A percentile compares a stretch with the other conserved stretches of the same genome.
Conservation (phyloP, 139 green algal genomes). For the Auxenochlorella pyrenoidosa region DNA sequence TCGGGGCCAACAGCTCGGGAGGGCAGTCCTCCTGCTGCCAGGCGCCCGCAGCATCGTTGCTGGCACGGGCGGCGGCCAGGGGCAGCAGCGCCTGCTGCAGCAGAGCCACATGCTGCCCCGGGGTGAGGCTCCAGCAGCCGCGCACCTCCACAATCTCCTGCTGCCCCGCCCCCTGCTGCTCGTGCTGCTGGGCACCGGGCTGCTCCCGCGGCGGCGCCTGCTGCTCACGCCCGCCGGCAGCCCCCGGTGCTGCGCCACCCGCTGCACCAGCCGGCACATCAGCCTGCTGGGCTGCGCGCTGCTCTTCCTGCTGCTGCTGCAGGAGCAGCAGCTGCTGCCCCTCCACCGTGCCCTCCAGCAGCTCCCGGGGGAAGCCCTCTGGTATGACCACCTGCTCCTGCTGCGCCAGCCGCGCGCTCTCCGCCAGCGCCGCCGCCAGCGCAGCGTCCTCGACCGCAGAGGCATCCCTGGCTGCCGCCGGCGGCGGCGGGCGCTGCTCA, state of each 20-base stretch:
- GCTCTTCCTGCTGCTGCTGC: slow-evolving; percentile 26
- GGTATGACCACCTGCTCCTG: slow-evolving; percentile 22
- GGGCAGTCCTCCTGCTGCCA: slow-evolving; percentile 3
- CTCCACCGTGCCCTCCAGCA: slow-evolving; percentile 26
- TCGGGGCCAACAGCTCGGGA: background rate
- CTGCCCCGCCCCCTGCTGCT: background rate
- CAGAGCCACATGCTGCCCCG: slow-evolving; percentile 1
- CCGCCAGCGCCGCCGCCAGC: background rate
- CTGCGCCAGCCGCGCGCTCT: slow-evolving; percentile 4
- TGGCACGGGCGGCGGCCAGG: background rate
- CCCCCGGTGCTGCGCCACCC: background rate
- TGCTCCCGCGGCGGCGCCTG: background rate
- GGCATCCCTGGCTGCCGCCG: background rate
- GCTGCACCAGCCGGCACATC: background rate
- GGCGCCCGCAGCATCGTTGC: background rate
- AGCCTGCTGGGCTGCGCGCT: no score
- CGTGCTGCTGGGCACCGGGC: background rate
- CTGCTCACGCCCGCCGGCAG: background rate
- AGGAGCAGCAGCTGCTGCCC: slow-evolving; percentile 27
- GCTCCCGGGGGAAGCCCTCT: slow-evolving; percentile 6
- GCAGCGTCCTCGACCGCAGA: background rate
- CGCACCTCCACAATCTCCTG: slow-evolving; percentile 23
- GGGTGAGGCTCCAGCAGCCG: slow-evolving; percentile 9
- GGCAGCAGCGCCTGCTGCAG: slow-evolving; percentile 30
- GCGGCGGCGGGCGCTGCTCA: background rate